Base-by-base conservation (phyloP, 2,329 filamentous ascomycete species). In the Calycina herbarum region DNA sequence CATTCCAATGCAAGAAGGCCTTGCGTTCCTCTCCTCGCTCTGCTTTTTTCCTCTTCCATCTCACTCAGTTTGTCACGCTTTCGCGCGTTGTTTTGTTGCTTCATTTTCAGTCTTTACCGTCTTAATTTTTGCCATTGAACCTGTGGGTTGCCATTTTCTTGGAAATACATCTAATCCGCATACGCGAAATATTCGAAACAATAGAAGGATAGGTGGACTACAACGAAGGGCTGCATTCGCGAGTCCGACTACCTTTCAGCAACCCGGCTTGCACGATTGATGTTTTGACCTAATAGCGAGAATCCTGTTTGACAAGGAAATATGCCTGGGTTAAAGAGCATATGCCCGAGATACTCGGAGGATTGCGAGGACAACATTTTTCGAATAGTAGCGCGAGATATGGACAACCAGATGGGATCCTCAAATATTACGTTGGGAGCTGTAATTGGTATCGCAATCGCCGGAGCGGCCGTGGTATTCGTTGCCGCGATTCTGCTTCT, bases 401-500 rank as follows among this genome's bases (percentile, higher is more conserved):
- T 54, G 48, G 48, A 42, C 20, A 29, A n/a, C 8, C 24, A 58
- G 17, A 11, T 54, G 3, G 57, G 57, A n/a, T 27, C 62, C n/a
- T 31, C 45, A 29, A 35, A 11, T 20, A 29, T 71, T 7, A 56
- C 70, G 17, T 6, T 67, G 13, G 57, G 64, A 13, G 64, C 63
- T 2, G 66, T 72, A 33, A 45, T 71, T 5, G 69, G 67, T n/a
- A 72, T 72, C 15, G 69, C 67, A 27, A 33, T 72, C 10, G 68
- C 66, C 24, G 70, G 66, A 35, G 64, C 65, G 1, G 1, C 68
- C 29, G 10, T 67, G 11, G 33, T 73, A 2, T 61, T 71, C 5
- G 17, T 59, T 5, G 15, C 67, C 4, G 31, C 68, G 17, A 38
- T 59, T 24, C 24, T 48, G 8, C 31, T 66, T 17, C 61, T 59